Conservation (phyloP, 2,329 filamentous ascomycete species). For the Chalaropsis thielavioides region DNA sequence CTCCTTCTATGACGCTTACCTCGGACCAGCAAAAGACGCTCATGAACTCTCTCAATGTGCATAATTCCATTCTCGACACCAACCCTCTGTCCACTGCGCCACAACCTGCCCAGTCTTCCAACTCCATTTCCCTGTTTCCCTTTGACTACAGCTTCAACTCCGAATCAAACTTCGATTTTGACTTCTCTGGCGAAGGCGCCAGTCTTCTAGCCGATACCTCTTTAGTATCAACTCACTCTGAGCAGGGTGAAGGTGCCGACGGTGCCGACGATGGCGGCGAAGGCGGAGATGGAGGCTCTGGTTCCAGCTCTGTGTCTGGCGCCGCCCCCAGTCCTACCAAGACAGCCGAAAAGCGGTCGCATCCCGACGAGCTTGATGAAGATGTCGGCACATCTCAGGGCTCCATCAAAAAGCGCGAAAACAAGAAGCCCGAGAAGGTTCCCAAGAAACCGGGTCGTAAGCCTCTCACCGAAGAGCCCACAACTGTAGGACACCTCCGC, state of each 20-base stretch:
- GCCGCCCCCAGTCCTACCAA: conserved; percentile 3
- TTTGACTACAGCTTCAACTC: conserved; percentile 65
- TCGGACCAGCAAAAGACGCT: conserved; percentile 64
- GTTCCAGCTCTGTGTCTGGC: not conserved
- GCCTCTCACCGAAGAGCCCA: conserved; percentile 87
- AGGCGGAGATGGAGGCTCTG: not conserved
- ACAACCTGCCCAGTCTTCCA: conserved; percentile 33
- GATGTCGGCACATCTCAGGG: conserved; percentile 35
- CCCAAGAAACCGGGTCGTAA: conserved; percentile 95
- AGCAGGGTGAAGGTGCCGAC: conserved; percentile 36
- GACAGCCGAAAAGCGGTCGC: conserved; percentile 55
- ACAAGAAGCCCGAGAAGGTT: conserved; percentile 68
- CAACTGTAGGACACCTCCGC: conserved; percentile 54
- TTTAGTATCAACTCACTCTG: conserved; percentile 43
- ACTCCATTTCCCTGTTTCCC: conserved; percentile 48
- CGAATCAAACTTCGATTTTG: conserved; percentile 64
- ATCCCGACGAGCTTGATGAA: conserved; percentile 49
- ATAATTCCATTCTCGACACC: conserved; percentile 25
- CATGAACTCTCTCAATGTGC: conserved; percentile 56
- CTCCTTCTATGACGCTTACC: conserved; percentile 52
- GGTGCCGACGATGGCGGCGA: conserved; percentile 11
- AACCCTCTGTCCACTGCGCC: conserved; percentile 22
- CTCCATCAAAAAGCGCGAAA: conserved; percentile 19
- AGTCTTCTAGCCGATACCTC: conserved; percentile 47
- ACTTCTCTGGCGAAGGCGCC: conserved; percentile 30